Evolutionary conservation across 169 alveolate species (phyloP), one percentile per base, ranked within the genome.

Genomic region (Eimeria sp.): DNA sequence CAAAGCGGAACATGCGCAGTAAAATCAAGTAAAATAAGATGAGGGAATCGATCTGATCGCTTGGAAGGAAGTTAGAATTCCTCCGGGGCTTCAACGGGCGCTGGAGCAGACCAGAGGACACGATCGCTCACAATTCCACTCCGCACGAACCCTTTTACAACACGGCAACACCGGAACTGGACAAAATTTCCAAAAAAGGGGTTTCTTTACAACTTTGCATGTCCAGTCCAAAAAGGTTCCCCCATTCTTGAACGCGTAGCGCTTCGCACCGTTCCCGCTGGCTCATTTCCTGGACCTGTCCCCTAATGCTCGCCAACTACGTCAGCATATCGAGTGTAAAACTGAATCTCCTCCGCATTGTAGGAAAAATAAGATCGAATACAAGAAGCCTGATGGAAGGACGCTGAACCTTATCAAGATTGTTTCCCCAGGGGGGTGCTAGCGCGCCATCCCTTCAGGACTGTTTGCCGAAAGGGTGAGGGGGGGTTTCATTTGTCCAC

Each of bases 271-370:
- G 90, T 25, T 82, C 58, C 84, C 54, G 90, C 73, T 49, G 90
- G 90, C 72, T 82, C 90, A 72, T 49, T 27, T 75, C 86, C 90
- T 54, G 90, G 90, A 82, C 90, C 90, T 82, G 90, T 49, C 43
- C 90, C 51, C 72, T 54, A 49, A 82, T 82, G 65, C 51, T 82
- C 90, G 49, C 73, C 90, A 49, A 34, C 45, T 5, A 51, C 63
- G 90, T 13, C 65, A 47, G 63, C 49, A 27, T 82, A 14, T 30
- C 72, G 90, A 47, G 90, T 54, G 73, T 82, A 82, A 45, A 54
- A 3, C 73, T 72, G 70, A 51, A 45, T 25, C 14, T 75, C 86
- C 86, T 47, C 22, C 27, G 47, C n/a, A 57, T 30, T 25, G 72
- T 10, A 22, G 63, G 27, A 82, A 82, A 34, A 82, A 57, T 54